These are phyloP conservation scores for Teratosphaeria zuluensis DNA, from an alignment of 2,329 filamentous ascomycete species.

Conservation along the genomic window DNA sequence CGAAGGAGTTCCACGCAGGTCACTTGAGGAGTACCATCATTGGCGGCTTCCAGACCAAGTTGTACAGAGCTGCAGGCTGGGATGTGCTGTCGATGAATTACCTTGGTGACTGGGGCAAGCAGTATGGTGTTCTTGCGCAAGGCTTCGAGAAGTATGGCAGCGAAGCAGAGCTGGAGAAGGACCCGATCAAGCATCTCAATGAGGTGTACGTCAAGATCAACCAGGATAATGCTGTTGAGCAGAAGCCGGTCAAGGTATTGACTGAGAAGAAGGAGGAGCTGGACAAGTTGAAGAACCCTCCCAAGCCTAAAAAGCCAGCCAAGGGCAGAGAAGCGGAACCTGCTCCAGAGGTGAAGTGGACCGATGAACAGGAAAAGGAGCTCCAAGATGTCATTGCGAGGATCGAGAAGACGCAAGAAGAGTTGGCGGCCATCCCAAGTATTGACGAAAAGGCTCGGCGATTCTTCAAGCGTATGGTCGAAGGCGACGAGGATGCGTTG, in stretches of 20 bases:
- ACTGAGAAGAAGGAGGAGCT: slow-evolving; percentile 34
- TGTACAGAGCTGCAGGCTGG: slow-evolving; percentile 61
- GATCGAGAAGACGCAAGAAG: slow-evolving; percentile 37
- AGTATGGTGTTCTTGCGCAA: slow-evolving; percentile 61
- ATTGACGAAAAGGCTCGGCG: slow-evolving; percentile 65
- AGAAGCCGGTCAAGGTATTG: slow-evolving; percentile 50
- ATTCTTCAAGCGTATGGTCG: slow-evolving; percentile 61
- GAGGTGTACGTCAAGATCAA: slow-evolving; percentile 73
- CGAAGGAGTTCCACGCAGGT: slow-evolving; percentile 69
- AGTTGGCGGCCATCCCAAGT: slow-evolving; percentile 42
- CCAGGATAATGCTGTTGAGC: slow-evolving; percentile 52
- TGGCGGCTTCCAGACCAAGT: slow-evolving; percentile 60
- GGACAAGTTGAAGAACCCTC: slow-evolving; percentile 30
- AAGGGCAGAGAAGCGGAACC: slow-evolving; percentile 37
- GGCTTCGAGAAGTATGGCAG: slow-evolving; percentile 67
- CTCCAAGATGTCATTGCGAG: slow-evolving; percentile 41
- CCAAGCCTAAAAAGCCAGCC: slow-evolving; percentile 30
- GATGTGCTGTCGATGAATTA: slow-evolving; percentile 65
- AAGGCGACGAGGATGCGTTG: slow-evolving; percentile 49
- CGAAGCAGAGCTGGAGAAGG: slow-evolving; percentile 58
- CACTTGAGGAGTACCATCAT: slow-evolving; percentile 71
- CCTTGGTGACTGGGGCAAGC: slow-evolving; percentile 70
- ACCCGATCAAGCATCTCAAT: slow-evolving; percentile 74
- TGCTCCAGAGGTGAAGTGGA: slow-evolving; percentile 21
- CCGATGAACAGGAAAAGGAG: slow-evolving; percentile 39